Evolutionary conservation across 1,139 yeast species (phyloP), one percentile per base, ranked within the genome.

Genomic region (Geotrichum klebahnii): DNA sequence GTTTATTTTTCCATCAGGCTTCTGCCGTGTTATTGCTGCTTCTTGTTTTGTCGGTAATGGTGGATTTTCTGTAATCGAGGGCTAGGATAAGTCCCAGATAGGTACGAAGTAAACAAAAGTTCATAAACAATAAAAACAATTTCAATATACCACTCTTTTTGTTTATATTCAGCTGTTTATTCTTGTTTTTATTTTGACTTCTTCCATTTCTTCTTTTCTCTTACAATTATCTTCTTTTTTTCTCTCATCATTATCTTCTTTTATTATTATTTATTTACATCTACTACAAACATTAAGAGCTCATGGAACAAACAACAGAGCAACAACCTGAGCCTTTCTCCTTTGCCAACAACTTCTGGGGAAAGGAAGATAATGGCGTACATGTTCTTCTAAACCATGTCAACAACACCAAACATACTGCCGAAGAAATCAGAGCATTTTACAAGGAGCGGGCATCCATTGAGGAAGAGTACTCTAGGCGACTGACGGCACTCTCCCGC

Each of bases 381-480:
- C 68, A 67, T 19, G 70, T 72, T 23, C 64, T 81, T 32, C 69
- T 75, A 51, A 72, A 68, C 55, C 73, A 78, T 53, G 73, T 79
- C 69, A 73, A 73, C 58, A 73, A 76, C 49, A 74, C 78, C 50
- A 72, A 72, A 38, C 71, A 66, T 38, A 73, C 78, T 1, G 67
- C 74, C 53, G 78, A 75, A 37, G 79, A 75, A 50, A 56, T 77
- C 14, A 63, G 66, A 38, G 48, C 56, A 1, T 75, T 70, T 55
- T 74, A 72, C 61, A 71, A 66, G 48, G 80, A 76, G 52, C 64
- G 75, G 42, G 70, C 78, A 2, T 70, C 75, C 6, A 76, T 88
- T 36, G 96, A 88, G 60, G 84, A 80, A 55, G 96, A 88, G 19
- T 85, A 85, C 61, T 70, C 81, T 43, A 75, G 78, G 52, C 72